These are phyloP conservation scores for Zychaea mexicana DNA, from an alignment of 371 early-diverging fungal genomes.

Conservation along the genomic window DNA sequence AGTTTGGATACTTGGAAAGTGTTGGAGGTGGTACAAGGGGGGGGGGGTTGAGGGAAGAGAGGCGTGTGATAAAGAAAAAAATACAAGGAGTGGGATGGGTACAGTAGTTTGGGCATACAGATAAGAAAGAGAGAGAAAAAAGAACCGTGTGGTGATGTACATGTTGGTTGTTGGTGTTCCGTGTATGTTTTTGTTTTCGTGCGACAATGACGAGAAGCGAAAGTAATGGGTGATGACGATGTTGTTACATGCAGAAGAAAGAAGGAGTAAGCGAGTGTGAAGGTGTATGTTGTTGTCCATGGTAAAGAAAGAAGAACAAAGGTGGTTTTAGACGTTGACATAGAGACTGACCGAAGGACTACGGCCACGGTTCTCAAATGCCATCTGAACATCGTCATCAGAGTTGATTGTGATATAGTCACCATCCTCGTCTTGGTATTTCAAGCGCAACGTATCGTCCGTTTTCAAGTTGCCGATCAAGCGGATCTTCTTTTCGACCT, in stretches of 20 bases:
- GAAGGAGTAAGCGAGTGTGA: neutral
- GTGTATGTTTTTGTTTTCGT: too few species aligned
- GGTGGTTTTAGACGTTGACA: conserved; percentile 21
- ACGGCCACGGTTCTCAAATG: conserved; percentile 75
- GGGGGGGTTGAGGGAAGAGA: neutral
- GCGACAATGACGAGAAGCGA: neutral
- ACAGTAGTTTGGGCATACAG: conserved; percentile 1
- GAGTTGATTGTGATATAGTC: conserved; percentile 85
- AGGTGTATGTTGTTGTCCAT: neutral
- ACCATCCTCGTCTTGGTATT: conserved; percentile 92
- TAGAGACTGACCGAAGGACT: conserved; percentile 44
- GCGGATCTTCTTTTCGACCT: conserved; percentile 87
- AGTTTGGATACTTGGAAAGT: conserved; percentile 7
- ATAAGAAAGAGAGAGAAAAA: neutral
- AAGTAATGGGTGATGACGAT: neutral
- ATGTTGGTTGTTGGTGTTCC: too few species aligned
- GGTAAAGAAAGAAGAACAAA: neutral
- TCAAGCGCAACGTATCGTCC: conserved; percentile 65
- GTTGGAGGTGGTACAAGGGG: neutral
- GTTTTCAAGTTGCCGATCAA: conserved; percentile 66
- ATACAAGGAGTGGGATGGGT: conserved; percentile 6
- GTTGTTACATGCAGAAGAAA: neutral
- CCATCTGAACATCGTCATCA: conserved; percentile 92
- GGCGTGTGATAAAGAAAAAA: neutral
- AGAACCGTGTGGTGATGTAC: neutral